A percentile compares a stretch with the other conserved stretches of the same genome.
These are phyloP conservation scores for Rhodosporidiobolus sp. DNA, from an alignment of 768 basidiomycete species.

Conservation along the genomic window DNA sequence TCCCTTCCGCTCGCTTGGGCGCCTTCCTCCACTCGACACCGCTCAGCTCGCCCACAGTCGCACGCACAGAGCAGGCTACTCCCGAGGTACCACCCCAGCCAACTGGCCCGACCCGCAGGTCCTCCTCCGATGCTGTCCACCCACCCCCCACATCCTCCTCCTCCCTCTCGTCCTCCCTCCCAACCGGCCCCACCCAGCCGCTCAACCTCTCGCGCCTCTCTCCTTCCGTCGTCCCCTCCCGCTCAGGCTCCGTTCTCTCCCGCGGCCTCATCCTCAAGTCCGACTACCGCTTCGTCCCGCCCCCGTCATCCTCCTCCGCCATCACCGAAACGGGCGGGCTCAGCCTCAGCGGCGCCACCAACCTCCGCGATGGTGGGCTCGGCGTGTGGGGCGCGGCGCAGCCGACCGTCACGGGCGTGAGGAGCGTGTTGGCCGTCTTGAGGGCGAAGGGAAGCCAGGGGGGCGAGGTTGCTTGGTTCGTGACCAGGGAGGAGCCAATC, in stretches of 20 bases:
- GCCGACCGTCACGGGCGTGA: conserved; percentile 84
- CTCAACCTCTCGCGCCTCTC: conserved; percentile 20
- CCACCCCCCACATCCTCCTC: not conserved
- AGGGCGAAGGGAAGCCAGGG: conserved; percentile 42
- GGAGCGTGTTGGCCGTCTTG: conserved; percentile 82
- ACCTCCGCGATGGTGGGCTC: conserved; percentile 81
- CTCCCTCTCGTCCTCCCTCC: not conserved
- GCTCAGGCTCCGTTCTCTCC: conserved; percentile 76
- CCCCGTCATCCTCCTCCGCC: conserved; percentile 46
- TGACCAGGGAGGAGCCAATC: conserved; percentile 88
- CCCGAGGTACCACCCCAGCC: not conserved
- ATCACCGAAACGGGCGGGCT: conserved; percentile 47
- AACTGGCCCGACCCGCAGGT: too few species aligned
- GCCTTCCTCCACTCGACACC: not conserved
- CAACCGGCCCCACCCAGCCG: conserved; percentile 6
- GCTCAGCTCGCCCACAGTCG: not conserved
- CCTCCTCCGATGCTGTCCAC: not conserved
- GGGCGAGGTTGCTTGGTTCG: conserved; percentile 75
- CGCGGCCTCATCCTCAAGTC: conserved; percentile 93
- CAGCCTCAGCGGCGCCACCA: conserved; percentile 89
- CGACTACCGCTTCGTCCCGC: conserved; percentile 57
- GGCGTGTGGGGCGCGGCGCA: conserved; percentile 96
- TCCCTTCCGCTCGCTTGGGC: not conserved
- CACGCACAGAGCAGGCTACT: not conserved
- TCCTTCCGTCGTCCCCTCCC: conserved; percentile 65